Conservation (phyloP, 148 eudicot species). For the Persicaria tinctoria region DNA sequence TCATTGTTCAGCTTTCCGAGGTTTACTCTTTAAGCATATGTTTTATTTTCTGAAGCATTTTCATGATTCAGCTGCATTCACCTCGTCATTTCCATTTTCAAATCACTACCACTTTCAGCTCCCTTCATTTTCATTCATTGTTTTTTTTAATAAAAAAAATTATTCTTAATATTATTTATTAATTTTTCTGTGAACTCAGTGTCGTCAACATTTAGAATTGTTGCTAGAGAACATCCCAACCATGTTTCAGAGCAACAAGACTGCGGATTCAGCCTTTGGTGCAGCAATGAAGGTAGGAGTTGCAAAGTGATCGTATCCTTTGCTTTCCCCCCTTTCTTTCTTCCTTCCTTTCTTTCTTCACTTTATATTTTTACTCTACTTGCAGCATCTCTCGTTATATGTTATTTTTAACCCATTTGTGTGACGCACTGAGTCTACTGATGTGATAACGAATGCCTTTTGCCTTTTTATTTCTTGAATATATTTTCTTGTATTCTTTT, state of each 20-base stretch:
- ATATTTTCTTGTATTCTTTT: neutral
- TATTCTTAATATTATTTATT: neutral
- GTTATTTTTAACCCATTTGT: neutral
- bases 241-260: slow-evolving; percentile 80
- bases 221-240: slow-evolving; percentile 86
- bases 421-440: neutral
- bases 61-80: neutral
- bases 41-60: neutral
- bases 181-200: slow-evolving; percentile 45
- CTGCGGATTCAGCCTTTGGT: slow-evolving; percentile 91
- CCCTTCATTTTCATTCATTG: neutral
- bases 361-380: no score
- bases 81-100: neutral
- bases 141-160: neutral
- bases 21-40: slow-evolving; percentile 27
- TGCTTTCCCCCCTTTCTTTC: neutral
- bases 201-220: slow-evolving; percentile 79
- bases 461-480: neutral
- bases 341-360: neutral
- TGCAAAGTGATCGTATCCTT: neutral
- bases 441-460: neutral
- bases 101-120: neutral
- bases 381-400: neutral
- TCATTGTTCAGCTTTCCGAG: slow-evolving; percentile 86
- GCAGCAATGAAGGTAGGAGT: slow-evolving; percentile 76